phyloP scores from a whole-genome alignment of 2,329 filamentous ascomycete species.

The Cadophora sp. region DNA sequence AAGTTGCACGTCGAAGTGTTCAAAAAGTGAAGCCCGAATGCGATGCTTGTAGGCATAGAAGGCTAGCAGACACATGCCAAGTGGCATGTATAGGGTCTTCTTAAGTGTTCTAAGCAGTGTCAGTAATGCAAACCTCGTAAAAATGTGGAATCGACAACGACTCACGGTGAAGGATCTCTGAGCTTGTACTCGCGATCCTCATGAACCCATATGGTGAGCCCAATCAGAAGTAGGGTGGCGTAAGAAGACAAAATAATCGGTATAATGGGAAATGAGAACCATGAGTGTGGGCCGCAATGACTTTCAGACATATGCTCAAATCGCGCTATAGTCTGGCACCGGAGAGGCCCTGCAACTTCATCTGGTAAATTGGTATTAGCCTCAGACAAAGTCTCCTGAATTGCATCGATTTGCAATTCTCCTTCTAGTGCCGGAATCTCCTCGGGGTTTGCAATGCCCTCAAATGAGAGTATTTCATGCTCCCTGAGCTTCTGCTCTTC shows the following conservation, averaged over 20 bases:
- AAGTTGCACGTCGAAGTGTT: constrained; percentile 3
- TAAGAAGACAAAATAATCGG: neutral
- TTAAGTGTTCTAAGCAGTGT: neutral
- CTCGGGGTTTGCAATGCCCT: neutral
- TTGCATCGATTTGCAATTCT: neutral
- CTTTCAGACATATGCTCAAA: constrained; percentile 13
- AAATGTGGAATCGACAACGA: neutral
- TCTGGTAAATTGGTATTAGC: too few relatives aligned
- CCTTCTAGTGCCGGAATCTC: neutral
- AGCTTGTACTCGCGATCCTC: constrained; percentile 9
- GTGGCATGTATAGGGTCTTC: constrained; percentile 4
- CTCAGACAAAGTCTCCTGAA: neutral
- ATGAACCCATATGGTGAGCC: neutral
- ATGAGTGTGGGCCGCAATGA: constrained; percentile 15
- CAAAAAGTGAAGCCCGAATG: neutral
- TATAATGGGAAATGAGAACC: constrained; percentile 9
- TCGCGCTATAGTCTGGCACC: neutral
- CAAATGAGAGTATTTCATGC: neutral
- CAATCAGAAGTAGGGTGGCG: constrained; percentile 1
- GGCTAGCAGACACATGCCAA: neutral
- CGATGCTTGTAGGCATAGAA: neutral
- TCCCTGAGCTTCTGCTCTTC: neutral
- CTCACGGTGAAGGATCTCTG: constrained; percentile 12
- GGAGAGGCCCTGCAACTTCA: neutral
- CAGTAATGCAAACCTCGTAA: neutral